These are phyloP conservation scores for Scheffersomyces stambukii DNA, from an alignment of 1,139 yeast species.

Conservation along the genomic window DNA sequence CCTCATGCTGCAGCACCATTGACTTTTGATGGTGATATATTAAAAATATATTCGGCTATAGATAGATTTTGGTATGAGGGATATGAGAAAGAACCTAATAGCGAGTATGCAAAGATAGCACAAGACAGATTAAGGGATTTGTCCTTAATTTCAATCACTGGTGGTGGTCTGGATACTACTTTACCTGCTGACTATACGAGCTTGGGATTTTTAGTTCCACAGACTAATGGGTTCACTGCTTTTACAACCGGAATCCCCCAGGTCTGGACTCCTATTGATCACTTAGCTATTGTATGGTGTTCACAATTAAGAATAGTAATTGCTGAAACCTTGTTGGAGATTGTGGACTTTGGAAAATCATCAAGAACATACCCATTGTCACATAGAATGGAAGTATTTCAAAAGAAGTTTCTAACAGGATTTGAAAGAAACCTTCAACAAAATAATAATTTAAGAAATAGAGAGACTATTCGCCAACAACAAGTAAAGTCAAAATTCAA, in stretches of 20 bases:
- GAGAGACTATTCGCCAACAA: background rate
- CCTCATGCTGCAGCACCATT: constrained; percentile 94
- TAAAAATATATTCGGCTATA: constrained; percentile 66
- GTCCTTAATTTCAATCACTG: constrained; percentile 75
- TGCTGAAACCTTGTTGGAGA: constrained; percentile 55
- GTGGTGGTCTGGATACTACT: constrained; percentile 78
- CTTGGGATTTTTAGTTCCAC: constrained; percentile 68
- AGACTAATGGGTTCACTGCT: constrained; percentile 74
- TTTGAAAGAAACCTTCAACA: constrained; percentile 39
- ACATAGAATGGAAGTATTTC: constrained; percentile 56
- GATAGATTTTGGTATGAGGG: constrained; percentile 81
- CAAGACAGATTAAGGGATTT: constrained; percentile 41
- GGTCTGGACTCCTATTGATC: constrained; percentile 96
- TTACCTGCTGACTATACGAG: constrained; percentile 94
- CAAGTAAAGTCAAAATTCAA: no score
- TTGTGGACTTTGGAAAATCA: constrained; percentile 46
- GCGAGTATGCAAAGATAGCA: constrained; percentile 27
- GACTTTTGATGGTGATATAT: constrained; percentile 89
- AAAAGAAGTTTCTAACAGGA: constrained; percentile 52
- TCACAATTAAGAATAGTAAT: constrained; percentile 71
- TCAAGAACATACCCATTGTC: constrained; percentile 45
- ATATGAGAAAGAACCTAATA: constrained; percentile 22
- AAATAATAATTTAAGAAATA: no score
- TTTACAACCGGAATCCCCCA: constrained; percentile 83
- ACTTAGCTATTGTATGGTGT: constrained; percentile 97